These are phyloP conservation scores for Cyclocybe aegerita DNA, from an alignment of 768 basidiomycete genomes.

Conservation along the genomic window DNA sequence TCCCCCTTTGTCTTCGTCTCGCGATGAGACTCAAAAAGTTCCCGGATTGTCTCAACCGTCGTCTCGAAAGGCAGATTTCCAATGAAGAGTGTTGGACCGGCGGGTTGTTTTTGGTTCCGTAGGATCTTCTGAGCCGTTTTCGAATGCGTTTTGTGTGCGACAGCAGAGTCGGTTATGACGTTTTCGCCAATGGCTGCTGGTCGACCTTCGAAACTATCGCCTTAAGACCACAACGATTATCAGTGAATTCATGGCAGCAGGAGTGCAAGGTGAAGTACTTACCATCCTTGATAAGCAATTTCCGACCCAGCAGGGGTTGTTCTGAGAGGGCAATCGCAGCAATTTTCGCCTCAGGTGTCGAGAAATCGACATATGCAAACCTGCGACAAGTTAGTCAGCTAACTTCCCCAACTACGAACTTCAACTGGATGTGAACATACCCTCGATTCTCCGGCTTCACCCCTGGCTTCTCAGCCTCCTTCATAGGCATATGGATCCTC, in stretches of 20 bases:
- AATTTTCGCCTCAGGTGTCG: constrained; percentile 68
- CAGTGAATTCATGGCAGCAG: neutral
- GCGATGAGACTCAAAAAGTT: constrained; percentile 72
- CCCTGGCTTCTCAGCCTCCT: constrained; percentile 46
- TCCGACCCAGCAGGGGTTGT: constrained; percentile 77
- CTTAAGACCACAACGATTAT: constrained; percentile 35
- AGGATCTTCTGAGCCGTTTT: constrained; percentile 81
- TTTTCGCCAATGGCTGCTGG: constrained; percentile 47
- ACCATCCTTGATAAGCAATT: constrained; percentile 94
- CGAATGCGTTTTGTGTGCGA: constrained; percentile 43
- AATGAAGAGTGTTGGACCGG: constrained; percentile 85
- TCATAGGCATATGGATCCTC: constrained; percentile 84
- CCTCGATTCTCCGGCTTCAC: constrained; percentile 72
- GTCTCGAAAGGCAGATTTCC: constrained; percentile 94
- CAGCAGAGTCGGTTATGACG: constrained; percentile 27
- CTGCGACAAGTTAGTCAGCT: constrained; percentile 37
- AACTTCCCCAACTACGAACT: constrained; percentile 1
- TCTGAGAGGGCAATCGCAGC: constrained; percentile 83
- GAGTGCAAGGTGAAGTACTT: constrained; percentile 16
- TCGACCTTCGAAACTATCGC: constrained; percentile 71
- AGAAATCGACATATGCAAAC: constrained; percentile 96
- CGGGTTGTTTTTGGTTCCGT: constrained; percentile 73
- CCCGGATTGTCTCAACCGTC: constrained; percentile 72
- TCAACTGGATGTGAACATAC: constrained; percentile 41
- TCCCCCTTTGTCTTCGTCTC: constrained; percentile 29